Evolutionary conservation across 2,329 filamentous ascomycete genomes (phyloP), one percentile per base, ranked within the genome.

Genomic region (Aspergillus bombycis): DNA sequence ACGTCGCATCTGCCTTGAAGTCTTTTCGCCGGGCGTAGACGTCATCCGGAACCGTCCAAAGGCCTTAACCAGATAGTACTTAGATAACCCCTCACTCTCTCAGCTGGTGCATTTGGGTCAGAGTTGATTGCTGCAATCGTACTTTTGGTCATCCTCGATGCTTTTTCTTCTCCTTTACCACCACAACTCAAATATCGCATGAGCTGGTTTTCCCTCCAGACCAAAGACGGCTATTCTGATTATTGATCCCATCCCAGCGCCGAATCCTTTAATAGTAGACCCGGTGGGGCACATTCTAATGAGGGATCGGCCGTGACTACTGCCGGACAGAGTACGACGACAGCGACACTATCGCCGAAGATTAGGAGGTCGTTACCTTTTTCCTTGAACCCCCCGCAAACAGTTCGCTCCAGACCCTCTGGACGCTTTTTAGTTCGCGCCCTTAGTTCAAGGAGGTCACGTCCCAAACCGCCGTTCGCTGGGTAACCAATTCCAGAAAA

Each of bases 1-100:
- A 61, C 66, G 67, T 70, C 68, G 66, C 65, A 70, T 67, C 52
- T 55, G 52, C 52, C 32, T 38, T 30, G 57, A 57, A 48, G 28
- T 41, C 43, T n/a, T 45, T 57, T 61, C 50, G 52, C 53, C 62
- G 65, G 66, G 66, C 60, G 74, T 75, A 74, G 75, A 77, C 75
- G 75, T 78, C 75, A 78, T 78, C 72, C 70, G 65, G 65, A 70
- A 68, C 65, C 65, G 63, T 62, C 64, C 32, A 50, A 50, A 62
- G 57, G 19, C 26, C 12, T 26, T 23, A 48, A 28, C 21, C 23
- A 48, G 45, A 50, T 48, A 48, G 14, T 10, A 30, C 26, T 19
- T 38, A 58, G 46, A 59, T 57, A 61, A 54, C 62, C 65, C 61
- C 62, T 62, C 56, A 60, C 43, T 41, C 46, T 45, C 19, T 58